These are phyloP conservation scores for Plantago lanceolata DNA, from an alignment of 305 asterid genomes.

Conservation along the genomic window DNA sequence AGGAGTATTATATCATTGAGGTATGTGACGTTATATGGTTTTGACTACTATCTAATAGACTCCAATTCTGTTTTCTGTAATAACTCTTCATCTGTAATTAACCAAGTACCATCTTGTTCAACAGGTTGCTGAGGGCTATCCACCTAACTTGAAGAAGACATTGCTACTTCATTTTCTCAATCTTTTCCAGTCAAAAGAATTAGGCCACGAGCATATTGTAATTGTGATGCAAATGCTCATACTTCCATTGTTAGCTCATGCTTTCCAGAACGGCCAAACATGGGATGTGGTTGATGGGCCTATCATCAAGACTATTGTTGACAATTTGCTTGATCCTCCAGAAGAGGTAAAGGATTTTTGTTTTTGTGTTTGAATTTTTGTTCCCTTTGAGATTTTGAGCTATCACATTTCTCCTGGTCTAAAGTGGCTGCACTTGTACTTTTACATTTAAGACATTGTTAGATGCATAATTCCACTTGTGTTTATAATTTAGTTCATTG, in stretches of 20 bases:
- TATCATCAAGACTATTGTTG: slow-evolving; percentile 86
- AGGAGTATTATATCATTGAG: slow-evolving; percentile 97
- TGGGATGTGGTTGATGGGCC: slow-evolving; percentile 97
- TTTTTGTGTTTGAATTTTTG: slow-evolving; percentile 21
- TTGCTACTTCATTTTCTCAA: slow-evolving; percentile 81
- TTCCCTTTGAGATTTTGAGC: slow-evolving; percentile 15
- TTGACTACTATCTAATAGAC: slow-evolving; percentile 14
- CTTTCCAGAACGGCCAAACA: slow-evolving; percentile 92
- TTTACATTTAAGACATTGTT: too few species aligned
- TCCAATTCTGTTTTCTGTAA: slow-evolving; percentile 13
- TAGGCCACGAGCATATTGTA: slow-evolving; percentile 94
- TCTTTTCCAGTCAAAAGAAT: slow-evolving; percentile 79
- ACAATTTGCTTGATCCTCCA: slow-evolving; percentile 97
- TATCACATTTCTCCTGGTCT: slow-evolving; percentile 9
- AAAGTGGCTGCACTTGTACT: not conserved
- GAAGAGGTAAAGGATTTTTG: slow-evolving; percentile 68
- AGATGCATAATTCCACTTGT: too few species aligned
- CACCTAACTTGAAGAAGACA: slow-evolving; percentile 83
- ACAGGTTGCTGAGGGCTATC: slow-evolving; percentile 97
- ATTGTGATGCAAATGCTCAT: slow-evolving; percentile 98
- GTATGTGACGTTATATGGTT: slow-evolving; percentile 33
- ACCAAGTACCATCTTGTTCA: slow-evolving; percentile 22
- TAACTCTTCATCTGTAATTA: slow-evolving; percentile 10
- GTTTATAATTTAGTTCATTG: not conserved
- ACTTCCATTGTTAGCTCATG: slow-evolving; percentile 97